Conservation (phyloP, 345 rosid species). For the Geranium brycei region DNA sequence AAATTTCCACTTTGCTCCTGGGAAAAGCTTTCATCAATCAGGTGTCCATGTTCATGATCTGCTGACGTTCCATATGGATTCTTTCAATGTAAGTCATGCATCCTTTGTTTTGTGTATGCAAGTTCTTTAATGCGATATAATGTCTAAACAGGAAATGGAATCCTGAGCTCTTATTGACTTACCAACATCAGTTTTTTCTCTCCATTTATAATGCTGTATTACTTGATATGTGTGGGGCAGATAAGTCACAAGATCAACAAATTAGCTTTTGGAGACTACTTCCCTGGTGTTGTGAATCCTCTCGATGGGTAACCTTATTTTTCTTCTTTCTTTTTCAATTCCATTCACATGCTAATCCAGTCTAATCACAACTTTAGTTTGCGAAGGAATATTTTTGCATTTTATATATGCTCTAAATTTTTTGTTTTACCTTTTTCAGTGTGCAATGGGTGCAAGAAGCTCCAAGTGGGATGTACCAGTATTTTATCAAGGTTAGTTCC, state of each 20-base stretch:
- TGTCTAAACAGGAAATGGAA: neutral
- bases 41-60: conserved; percentile 78
- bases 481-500: conserved; percentile 67
- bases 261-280: conserved; percentile 71
- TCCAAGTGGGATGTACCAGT: conserved; percentile 78
- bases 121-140: neutral
- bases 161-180: neutral
- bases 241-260: conserved; percentile 80
- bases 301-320: conserved; percentile 56
- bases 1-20: conserved; percentile 95
- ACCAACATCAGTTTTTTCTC: neutral
- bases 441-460: conserved; percentile 68
- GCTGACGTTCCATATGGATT: conserved; percentile 71
- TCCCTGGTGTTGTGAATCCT: conserved; percentile 91
- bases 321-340: neutral
- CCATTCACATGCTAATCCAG: conserved; percentile 7
- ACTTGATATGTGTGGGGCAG: conserved; percentile 25
- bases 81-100: conserved; percentile 54
- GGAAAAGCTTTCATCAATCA: conserved; percentile 93
- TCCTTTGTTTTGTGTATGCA: neutral
- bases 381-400: conserved; percentile 1
- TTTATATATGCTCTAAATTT: conserved; percentile 1
- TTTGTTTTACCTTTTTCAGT: conserved; percentile 23
- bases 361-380: neutral
- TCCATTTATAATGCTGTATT: neutral